phyloP scores from a whole-genome alignment of 805 yeast species.

The Tetrapisispora namnaoensis region DNA sequence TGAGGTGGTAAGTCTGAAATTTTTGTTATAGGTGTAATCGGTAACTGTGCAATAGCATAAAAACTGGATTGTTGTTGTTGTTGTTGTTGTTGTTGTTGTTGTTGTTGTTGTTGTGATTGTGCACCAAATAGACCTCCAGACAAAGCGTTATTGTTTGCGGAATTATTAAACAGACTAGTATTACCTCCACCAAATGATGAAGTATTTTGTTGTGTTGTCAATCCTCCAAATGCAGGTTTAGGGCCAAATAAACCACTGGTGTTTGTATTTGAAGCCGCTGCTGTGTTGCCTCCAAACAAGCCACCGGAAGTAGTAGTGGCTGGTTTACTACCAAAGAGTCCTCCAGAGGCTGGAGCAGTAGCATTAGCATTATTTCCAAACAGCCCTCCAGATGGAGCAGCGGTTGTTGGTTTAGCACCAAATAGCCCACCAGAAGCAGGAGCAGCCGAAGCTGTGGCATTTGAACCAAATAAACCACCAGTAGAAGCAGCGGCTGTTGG shows the following conservation, averaged over 20 bases:
- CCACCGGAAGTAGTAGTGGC: slow-evolving; percentile 20
- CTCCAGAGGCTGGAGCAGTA: slow-evolving; percentile 6
- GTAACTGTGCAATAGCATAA: slow-evolving; percentile 35
- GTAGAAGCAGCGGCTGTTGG: slow-evolving; percentile 9
- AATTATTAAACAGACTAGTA: slow-evolving; percentile 26
- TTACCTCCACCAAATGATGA: slow-evolving; percentile 8
- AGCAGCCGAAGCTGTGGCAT: slow-evolving; percentile 8
- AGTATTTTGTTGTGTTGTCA: slow-evolving; percentile 8
- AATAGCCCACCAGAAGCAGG: slow-evolving; percentile 15
- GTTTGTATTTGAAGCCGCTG: slow-evolving; percentile 5
- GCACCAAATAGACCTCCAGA: slow-evolving; percentile 14
- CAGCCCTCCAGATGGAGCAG: slow-evolving; percentile 13
- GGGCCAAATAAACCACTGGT: slow-evolving; percentile 28
- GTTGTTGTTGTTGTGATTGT: slow-evolving; percentile 6
- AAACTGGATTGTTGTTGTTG: slow-evolving; percentile 31
- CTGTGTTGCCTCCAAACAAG: slow-evolving; percentile 23
- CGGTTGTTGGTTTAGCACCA: slow-evolving; percentile 1
- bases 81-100: slow-evolving; percentile 20
- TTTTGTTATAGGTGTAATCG: slow-evolving; percentile 62
- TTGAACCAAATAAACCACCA: slow-evolving; percentile 30
- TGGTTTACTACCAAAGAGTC: slow-evolving; percentile 13
- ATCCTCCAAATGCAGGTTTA: slow-evolving; percentile 1
- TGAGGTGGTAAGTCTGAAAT: slow-evolving; percentile 66
- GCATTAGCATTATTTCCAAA: slow-evolving; percentile 14
- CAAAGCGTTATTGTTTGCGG: slow-evolving; percentile 4